Percentiles rank a stretch among this genome's conserved stretches.
Conservation (phyloP, 441 rosid species). For the Gossypium gossypioides region DNA sequence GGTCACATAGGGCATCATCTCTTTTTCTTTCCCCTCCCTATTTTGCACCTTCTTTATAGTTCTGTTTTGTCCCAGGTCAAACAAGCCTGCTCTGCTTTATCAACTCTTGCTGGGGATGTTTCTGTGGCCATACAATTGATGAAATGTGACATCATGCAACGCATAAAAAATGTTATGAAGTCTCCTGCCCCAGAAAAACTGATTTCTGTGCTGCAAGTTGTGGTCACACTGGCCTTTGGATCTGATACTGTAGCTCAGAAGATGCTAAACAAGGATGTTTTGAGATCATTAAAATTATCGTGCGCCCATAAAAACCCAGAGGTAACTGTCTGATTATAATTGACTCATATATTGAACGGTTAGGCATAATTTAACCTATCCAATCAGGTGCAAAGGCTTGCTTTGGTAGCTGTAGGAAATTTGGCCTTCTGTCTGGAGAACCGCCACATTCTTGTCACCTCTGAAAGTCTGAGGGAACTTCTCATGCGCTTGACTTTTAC, state of each 20-base stretch:
- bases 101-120: constrained; percentile 83
- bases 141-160: constrained; percentile 95
- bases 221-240: constrained; percentile 70
- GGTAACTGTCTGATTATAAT: constrained; percentile 35
- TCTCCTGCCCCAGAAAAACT: constrained; percentile 65
- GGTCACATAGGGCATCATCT: background rate
- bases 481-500: constrained; percentile 70
- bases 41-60: constrained; percentile 16
- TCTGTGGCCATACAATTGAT: constrained; percentile 83
- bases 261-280: constrained; percentile 71
- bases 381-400: constrained; percentile 74
- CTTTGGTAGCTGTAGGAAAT: constrained; percentile 86
- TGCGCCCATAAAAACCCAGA: constrained; percentile 74
- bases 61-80: constrained; percentile 54
- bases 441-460: constrained; percentile 73
- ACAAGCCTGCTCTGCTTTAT: constrained; percentile 90
- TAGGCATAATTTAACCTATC: constrained; percentile 19
- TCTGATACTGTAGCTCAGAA: constrained; percentile 83
- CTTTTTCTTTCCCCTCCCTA: constrained; percentile 13
- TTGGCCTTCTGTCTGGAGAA: constrained; percentile 89
- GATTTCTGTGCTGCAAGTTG: constrained; percentile 76
- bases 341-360: constrained; percentile 10
- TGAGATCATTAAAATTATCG: constrained; percentile 63
- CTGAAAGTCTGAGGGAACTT: constrained; percentile 90
- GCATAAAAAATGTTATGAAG: constrained; percentile 68